Evolutionary conservation across 2,329 filamentous ascomycete genomes (phyloP).

Genomic region (Eutypa lata): DNA sequence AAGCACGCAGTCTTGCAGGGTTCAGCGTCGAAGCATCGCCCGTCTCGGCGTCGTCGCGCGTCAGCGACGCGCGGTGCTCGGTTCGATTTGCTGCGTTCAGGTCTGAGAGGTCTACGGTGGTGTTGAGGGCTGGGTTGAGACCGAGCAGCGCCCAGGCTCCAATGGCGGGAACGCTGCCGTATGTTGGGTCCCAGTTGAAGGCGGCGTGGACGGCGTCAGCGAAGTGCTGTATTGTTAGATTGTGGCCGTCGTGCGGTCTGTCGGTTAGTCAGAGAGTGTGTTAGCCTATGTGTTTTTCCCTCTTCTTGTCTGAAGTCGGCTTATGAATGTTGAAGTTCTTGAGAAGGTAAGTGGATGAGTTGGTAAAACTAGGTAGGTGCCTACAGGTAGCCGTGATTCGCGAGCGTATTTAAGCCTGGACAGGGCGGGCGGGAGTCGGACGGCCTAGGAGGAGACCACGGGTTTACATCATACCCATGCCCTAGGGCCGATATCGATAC

Average conservation of each 20-base stretch:
- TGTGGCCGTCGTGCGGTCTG: not conserved
- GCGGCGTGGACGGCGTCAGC: not conserved
- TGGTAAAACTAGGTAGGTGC: too few species aligned
- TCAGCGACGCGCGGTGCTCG: conserved; percentile 16
- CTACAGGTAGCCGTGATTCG: conserved; percentile 21
- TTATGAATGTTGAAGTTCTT: not conserved
- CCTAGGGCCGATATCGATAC: too few species aligned
- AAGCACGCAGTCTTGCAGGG: conserved; percentile 7
- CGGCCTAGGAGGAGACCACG: not conserved
- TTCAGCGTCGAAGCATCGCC: conserved; percentile 11
- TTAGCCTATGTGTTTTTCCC: not conserved
- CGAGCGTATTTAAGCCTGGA: conserved; percentile 18
- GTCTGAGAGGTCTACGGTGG: conserved; percentile 5
- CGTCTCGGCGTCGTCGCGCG: conserved; percentile 11
- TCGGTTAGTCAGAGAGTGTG: too few species aligned
- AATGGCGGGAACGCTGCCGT: not conserved
- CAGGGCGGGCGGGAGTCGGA: conserved; percentile 17
- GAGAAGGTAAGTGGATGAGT: too few species aligned
- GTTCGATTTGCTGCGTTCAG: conserved; percentile 8
- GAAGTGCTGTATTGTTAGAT: not conserved
- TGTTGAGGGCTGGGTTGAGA: too few species aligned
- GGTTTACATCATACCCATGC: too few species aligned
- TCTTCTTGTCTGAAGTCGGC: not conserved
- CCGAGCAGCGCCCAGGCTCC: not conserved
- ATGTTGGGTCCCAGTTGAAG: not conserved